Evolutionary conservation across 2,329 filamentous ascomycete species (phyloP), one percentile per base, ranked within the genome.

Genomic region (Fusarium phyllophilum): DNA sequence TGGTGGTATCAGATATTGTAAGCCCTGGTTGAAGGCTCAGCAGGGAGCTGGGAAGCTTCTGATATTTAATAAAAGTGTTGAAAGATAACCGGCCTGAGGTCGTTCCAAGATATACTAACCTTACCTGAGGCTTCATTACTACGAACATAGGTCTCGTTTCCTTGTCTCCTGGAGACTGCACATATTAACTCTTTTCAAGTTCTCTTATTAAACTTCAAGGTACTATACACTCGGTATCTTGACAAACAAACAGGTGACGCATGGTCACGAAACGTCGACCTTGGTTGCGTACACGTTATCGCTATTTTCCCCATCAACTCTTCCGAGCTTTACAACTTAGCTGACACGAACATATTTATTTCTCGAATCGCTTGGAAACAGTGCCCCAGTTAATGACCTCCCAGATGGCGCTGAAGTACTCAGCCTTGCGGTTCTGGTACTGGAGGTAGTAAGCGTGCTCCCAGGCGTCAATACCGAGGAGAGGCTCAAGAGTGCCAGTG

Each of bases 381-480:
- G 93, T 90, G 89, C 95, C 94, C 95, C 95, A 98, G 91, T 97
- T 97, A 83, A 97, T 87, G 56, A 97, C 95, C 77, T 97, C 94
- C 95, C 95, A 97, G 82, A 97, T 93, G 67, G 94, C 94, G 79
- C 89, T 89, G 85, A 97, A 97, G 88, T 97, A 97, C 86, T 97
- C 95, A 66, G 93, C 95, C 91, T 97, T 97, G 84, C 94, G 92
- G 89, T 97, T 97, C 90, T 97, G 90, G 86, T 97, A 97, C 87
- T 97, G 94, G 72, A 97, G 88, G 86, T 97, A 97, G 88, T 97
- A 97, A 59, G 95, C 95, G 85, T 97, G 95, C 88, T 97, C 95
- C 95, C 95, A 97, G 62, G 95, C 95, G 86, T 98, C 95, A 79
- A 98, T 92, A 65, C 95, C 95, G 52, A 98, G 86, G 55, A 98